A percentile compares a stretch with the other conserved stretches of the same genome.
Evolutionary conservation across 2,329 filamentous ascomycete genomes (phyloP).

Genomic region (Botryosphaeria dothidea): DNA sequence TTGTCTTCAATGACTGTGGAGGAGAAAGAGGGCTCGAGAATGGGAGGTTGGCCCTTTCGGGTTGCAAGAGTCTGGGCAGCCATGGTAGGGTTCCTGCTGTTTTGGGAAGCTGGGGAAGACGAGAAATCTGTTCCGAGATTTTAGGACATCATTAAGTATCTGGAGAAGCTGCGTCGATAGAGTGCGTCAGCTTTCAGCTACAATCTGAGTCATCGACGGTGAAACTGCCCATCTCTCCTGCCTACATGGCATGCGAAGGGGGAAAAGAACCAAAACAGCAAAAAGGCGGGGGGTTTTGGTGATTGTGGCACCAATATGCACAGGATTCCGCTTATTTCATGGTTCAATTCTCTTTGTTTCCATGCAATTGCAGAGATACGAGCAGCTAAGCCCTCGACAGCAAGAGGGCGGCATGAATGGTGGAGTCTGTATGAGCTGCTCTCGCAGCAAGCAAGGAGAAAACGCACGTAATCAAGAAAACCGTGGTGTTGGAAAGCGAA

Average conservation of each 20-base stretch:
- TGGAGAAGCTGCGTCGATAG: background rate
- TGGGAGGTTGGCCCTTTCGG: background rate
- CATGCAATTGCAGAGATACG: background rate
- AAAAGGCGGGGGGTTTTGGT: background rate
- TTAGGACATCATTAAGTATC: background rate
- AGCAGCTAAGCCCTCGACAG: background rate
- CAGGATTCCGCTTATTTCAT: background rate
- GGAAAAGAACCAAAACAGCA: background rate
- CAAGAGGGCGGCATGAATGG: background rate
- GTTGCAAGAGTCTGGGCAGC: background rate
- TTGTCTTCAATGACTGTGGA: constrained; percentile 6
- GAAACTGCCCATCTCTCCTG: background rate
- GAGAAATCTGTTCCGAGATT: background rate
- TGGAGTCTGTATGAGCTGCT: background rate
- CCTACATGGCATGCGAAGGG: background rate
- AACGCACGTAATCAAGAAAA: background rate
- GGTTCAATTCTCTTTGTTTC: background rate
- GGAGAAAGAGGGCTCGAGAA: background rate
- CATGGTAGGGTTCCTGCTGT: background rate
- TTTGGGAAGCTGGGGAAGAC: background rate
- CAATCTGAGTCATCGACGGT: background rate
- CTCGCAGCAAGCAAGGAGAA: background rate
- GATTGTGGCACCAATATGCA: background rate
- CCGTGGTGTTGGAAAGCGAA: background rate
- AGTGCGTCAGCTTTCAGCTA: background rate